phyloP scores from a whole-genome alignment of 257 asterid genomes.

The Hygrophila difformis region DNA sequence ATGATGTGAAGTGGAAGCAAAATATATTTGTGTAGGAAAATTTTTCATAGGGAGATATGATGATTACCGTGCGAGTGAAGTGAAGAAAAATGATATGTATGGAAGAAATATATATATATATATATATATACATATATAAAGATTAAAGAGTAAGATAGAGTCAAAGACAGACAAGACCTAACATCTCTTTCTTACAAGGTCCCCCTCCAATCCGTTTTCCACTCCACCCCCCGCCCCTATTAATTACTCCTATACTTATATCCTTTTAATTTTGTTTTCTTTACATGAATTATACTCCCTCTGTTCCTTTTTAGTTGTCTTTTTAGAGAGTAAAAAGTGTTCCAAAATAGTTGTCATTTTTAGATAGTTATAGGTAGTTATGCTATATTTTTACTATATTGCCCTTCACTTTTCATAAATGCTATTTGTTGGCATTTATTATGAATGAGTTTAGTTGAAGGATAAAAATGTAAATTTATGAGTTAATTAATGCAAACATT shows the following conservation, averaged over 20 bases:
- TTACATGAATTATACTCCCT: background rate
- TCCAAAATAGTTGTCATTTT: background rate
- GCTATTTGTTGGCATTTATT: too few relatives aligned
- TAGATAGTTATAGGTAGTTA: too few relatives aligned
- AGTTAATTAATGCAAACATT: too few relatives aligned
- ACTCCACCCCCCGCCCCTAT: background rate
- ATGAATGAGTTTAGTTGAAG: too few relatives aligned
- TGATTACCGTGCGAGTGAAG: slow-evolving; percentile 98
- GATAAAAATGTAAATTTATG: too few relatives aligned
- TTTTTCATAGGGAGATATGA: slow-evolving; percentile 41
- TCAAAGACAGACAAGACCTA: slow-evolving; percentile 77
- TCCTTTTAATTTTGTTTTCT: too few relatives aligned
- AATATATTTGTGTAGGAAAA: slow-evolving; percentile 32
- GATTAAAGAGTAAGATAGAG: slow-evolving; percentile 32
- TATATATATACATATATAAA: too few relatives aligned
- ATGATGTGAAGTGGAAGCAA: slow-evolving; percentile 99
- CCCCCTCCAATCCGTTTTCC: slow-evolving; percentile 96
- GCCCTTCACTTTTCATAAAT: too few relatives aligned
- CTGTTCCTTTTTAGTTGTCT: too few relatives aligned
- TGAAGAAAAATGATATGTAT: too few relatives aligned
- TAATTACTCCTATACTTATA: background rate
- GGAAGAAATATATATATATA: too few relatives aligned
- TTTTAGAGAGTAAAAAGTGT: background rate
- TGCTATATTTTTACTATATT: too few relatives aligned
- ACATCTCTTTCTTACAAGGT: slow-evolving; percentile 48